A percentile compares a stretch with the other conserved stretches of the same genome.
phyloP scores from a whole-genome alignment of 352 stramenopile species.

The Pythium aristosporum region DNA sequence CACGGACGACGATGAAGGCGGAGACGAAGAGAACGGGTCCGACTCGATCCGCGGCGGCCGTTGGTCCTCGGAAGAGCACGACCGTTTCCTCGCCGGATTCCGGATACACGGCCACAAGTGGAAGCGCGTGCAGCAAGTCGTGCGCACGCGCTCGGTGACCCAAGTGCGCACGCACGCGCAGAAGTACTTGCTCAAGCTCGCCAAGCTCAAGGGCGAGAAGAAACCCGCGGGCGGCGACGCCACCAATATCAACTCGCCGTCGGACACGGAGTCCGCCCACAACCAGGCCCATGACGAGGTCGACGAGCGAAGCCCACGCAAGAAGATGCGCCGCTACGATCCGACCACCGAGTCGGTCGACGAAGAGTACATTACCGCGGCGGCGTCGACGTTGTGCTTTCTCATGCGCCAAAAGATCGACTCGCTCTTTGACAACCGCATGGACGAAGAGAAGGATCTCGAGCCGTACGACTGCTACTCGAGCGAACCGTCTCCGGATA shows the following conservation, averaged over 20 bases:
- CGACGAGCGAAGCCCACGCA: constrained; percentile 32
- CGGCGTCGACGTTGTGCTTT: constrained; percentile 77
- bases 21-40: constrained; percentile 45
- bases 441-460: constrained; percentile 51
- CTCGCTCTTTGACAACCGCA: constrained; percentile 63
- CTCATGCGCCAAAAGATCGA: constrained; percentile 87
- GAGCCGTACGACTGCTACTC: constrained; percentile 82
- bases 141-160: constrained; percentile 84
- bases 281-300: constrained; percentile 25
- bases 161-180: constrained; percentile 88
- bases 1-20: constrained; percentile 62
- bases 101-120: constrained; percentile 88
- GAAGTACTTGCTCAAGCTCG: constrained; percentile 89
- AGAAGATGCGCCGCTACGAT: constrained; percentile 58
- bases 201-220: constrained; percentile 85
- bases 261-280: constrained; percentile 24
- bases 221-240: constrained; percentile 37
- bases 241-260: constrained; percentile 17
- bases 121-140: constrained; percentile 89
- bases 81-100: constrained; percentile 85
- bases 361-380: constrained; percentile 77
- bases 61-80: constrained; percentile 85
- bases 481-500: constrained; percentile 18
- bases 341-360: constrained; percentile 51
- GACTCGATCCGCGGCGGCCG: constrained; percentile 74